These are phyloP conservation scores for Verticillium dahliae DNA, from an alignment of 2,329 filamentous ascomycete species.

Conservation along the genomic window DNA sequence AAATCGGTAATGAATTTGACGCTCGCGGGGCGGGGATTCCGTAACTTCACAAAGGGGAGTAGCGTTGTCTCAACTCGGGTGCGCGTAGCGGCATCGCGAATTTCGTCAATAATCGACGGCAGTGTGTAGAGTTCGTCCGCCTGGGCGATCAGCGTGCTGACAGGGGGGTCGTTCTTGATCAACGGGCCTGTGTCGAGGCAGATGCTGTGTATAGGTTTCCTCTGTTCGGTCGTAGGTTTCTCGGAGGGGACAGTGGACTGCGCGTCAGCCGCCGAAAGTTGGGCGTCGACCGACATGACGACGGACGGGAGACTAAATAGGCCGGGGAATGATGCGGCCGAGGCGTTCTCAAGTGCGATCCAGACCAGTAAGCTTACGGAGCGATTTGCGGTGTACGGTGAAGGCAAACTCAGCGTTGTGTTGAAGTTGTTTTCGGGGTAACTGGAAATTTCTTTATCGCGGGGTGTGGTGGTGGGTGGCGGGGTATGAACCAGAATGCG, in stretches of 20 bases:
- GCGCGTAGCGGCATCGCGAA: constrained; percentile 77
- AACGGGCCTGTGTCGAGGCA: constrained; percentile 88
- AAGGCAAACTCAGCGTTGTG: neutral
- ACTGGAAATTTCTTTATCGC: neutral
- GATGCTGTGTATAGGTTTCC: constrained; percentile 72
- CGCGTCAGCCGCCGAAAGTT: neutral
- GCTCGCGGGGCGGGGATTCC: constrained; percentile 68
- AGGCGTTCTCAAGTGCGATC: neutral
- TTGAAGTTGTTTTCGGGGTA: neutral
- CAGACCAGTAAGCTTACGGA: neutral
- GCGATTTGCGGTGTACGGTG: neutral
- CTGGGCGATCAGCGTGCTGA: constrained; percentile 73
- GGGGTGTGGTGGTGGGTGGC: neutral
- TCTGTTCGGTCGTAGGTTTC: neutral
- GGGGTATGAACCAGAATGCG: neutral
- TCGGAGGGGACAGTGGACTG: neutral
- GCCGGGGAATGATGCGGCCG: too few species aligned
- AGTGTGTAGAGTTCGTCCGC: constrained; percentile 76
- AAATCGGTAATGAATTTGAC: constrained; percentile 77
- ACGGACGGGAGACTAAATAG: neutral
- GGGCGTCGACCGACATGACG: neutral
- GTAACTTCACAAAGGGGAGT: constrained; percentile 74
- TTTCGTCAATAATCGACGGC: constrained; percentile 80
- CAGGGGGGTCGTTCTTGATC: constrained; percentile 83
- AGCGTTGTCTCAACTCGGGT: constrained; percentile 77